phyloP scores from a whole-genome alignment of 148 eudicot species.

The Vaccinium corymbosum region DNA sequence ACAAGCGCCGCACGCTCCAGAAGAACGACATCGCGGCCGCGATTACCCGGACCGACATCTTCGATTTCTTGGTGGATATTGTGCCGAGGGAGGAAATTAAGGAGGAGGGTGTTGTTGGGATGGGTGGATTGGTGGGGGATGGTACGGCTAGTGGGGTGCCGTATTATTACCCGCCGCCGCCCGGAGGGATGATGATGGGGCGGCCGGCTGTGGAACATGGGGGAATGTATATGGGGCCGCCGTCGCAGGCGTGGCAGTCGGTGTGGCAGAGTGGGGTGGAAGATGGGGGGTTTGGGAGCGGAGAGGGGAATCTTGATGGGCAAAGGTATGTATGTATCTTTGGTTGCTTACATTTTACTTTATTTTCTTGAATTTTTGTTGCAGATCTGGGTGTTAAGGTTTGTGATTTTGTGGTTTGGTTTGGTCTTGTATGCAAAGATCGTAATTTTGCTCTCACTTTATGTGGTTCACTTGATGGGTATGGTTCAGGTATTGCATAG shows the following conservation, averaged over 20 bases:
- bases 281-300: constrained; percentile 46
- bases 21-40: constrained; percentile 84
- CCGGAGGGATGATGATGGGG: constrained; percentile 40
- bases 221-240: constrained; percentile 46
- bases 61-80: constrained; percentile 73
- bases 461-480: no score
- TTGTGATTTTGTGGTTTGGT: background rate
- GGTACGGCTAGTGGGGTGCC: constrained; percentile 61
- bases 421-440: background rate
- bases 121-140: background rate
- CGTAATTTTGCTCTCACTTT: background rate
- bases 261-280: constrained; percentile 58
- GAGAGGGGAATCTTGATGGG: constrained; percentile 45
- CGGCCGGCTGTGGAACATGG: constrained; percentile 38
- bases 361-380: background rate
- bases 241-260: constrained; percentile 79
- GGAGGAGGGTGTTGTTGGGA: background rate
- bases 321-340: constrained; percentile 38
- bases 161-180: constrained; percentile 50
- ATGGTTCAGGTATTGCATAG: no score
- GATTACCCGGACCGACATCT: constrained; percentile 67
- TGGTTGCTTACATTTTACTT: background rate
- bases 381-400: background rate
- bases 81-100: constrained; percentile 63
- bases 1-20: constrained; percentile 72